Evolutionary conservation across 1,284 basidiomycete species (phyloP).

Genomic region (Pseudozyma tsukubaensis): DNA sequence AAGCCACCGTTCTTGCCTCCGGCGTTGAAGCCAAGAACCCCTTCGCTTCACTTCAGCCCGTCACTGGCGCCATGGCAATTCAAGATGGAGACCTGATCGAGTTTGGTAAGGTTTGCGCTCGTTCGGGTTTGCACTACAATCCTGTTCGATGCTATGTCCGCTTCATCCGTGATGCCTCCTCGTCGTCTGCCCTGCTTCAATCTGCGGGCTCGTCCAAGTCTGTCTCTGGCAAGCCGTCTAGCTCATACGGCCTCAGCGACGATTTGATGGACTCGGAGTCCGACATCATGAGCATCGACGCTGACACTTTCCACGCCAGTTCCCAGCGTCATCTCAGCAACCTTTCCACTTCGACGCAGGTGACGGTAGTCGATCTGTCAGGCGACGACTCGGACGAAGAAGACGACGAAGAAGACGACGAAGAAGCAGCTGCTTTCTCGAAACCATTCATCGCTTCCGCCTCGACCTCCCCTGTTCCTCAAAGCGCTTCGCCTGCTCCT

Average conservation of each 20-base stretch:
- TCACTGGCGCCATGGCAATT: slow-evolving; percentile 7
- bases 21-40: slow-evolving; percentile 1
- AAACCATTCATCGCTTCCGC: background rate
- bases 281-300: slow-evolving; percentile 25
- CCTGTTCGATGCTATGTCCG: slow-evolving; percentile 32
- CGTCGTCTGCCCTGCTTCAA: too few species aligned
- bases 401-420: background rate
- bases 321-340: background rate
- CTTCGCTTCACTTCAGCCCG: background rate
- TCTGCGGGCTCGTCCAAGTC: too few species aligned
- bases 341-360: background rate
- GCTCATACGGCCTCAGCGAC: slow-evolving; percentile 14
- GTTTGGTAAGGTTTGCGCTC: slow-evolving; percentile 23
- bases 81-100: slow-evolving; percentile 24
- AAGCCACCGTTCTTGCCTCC: background rate
- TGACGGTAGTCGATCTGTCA: slow-evolving; percentile 14
- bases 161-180: background rate
- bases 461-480: too few species aligned
- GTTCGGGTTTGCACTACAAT: slow-evolving; percentile 2
- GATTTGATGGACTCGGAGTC: slow-evolving; percentile 29
- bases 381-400: slow-evolving; percentile 15
- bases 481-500: too few species aligned
- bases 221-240: background rate
- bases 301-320: slow-evolving; percentile 5
- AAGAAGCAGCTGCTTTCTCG: background rate